Evolutionary conservation across 768 basidiomycete genomes (phyloP).

Genomic region (Naganishia randhawae): DNA sequence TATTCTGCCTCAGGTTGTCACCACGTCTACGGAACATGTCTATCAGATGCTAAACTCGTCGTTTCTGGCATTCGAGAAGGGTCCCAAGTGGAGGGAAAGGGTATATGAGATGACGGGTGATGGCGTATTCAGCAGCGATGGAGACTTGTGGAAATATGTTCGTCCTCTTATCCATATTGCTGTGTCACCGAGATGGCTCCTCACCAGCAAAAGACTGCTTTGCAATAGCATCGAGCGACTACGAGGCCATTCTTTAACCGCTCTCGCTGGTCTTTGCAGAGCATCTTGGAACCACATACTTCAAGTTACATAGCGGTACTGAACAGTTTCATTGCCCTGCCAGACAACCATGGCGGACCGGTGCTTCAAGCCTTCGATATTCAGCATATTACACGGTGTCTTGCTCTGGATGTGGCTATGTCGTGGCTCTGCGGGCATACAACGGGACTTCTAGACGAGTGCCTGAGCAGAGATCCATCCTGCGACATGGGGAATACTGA

Average conservation of each 20-base stretch:
- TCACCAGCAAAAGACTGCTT: not conserved
- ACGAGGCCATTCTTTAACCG: conserved; percentile 47
- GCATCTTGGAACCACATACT: not conserved
- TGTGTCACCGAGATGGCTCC: not conserved
- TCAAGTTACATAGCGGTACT: conserved; percentile 34
- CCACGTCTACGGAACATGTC: conserved; percentile 8
- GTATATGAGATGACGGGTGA: conserved; percentile 44
- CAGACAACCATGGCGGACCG: conserved; percentile 16
- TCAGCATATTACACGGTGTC: conserved; percentile 32
- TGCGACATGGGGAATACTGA: not conserved
- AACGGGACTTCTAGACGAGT: not conserved
- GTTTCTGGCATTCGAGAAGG: conserved; percentile 38
- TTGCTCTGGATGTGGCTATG: conserved; percentile 39
- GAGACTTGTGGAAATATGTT: conserved; percentile 43
- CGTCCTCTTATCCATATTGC: conserved; percentile 11
- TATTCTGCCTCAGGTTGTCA: conserved; percentile 17
- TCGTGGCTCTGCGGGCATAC: conserved; percentile 42
- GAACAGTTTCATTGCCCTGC: conserved; percentile 23
- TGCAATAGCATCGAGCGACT: conserved; percentile 40
- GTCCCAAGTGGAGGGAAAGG: conserved; percentile 37
- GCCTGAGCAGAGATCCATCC: not conserved
- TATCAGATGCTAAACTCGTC: conserved; percentile 12
- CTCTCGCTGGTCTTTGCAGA: conserved; percentile 33
- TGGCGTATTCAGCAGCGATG: conserved; percentile 50
- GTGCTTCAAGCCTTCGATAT: conserved; percentile 34